Conservation (phyloP, 305 asterid genomes). For the Ilex paraguariensis region DNA sequence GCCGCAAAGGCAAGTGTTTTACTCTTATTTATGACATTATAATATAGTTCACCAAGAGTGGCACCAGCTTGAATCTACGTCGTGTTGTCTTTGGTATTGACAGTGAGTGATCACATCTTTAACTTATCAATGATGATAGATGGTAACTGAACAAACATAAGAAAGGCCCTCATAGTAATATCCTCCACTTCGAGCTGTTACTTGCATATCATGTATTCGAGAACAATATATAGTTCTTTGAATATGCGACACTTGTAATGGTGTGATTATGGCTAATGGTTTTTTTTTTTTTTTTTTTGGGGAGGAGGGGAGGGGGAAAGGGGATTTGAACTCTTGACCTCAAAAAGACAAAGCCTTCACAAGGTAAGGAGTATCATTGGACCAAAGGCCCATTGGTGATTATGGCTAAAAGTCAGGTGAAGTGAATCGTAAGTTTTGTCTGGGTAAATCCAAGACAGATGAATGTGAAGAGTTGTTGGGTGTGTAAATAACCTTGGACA, state of each 20-base stretch:
- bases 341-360: no score
- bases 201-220: background rate
- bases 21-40: no score
- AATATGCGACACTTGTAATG: background rate
- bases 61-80: background rate
- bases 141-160: background rate
- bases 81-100: background rate
- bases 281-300: no score
- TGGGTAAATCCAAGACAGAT: background rate
- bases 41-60: background rate
- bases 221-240: background rate
- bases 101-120: background rate
- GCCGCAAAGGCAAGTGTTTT: background rate
- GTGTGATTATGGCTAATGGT: background rate
- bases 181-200: no score
- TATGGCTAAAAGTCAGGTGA: background rate
- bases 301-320: no score
- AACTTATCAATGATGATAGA: background rate
- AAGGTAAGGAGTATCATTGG: no score
- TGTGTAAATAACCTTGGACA: background rate
- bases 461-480: background rate
- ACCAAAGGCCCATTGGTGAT: no score
- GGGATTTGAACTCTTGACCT: no score
- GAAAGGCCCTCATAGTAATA: background rate
- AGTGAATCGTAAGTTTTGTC: background rate